Evolutionary conservation across 768 basidiomycete genomes (phyloP).

Genomic region (Xerocomellus chrysenteron): DNA sequence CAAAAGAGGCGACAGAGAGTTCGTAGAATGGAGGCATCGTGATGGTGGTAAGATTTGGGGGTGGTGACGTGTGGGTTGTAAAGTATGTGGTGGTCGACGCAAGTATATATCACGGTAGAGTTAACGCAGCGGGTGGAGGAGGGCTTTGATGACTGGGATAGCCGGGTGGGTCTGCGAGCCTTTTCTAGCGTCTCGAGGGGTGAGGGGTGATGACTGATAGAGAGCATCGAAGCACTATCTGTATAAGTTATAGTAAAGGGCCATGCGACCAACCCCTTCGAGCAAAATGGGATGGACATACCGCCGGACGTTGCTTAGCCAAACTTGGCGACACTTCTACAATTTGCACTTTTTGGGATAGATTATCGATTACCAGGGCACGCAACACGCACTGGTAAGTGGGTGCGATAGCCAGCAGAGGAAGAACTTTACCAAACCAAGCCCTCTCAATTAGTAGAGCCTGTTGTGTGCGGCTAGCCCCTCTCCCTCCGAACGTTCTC

Average conservation of each 20-base stretch:
- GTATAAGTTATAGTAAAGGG: neutral
- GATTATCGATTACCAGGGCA: conserved; percentile 25
- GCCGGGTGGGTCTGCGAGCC: neutral
- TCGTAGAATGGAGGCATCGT: conserved; percentile 36
- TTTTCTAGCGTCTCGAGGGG: conserved; percentile 23
- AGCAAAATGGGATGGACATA: conserved; percentile 21
- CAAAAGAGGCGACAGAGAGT: conserved; percentile 30
- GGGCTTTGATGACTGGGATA: neutral
- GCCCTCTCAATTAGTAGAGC: conserved; percentile 16
- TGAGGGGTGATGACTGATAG: conserved; percentile 15
- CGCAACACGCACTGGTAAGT: conserved; percentile 21
- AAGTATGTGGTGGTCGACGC: neutral
- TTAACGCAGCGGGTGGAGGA: neutral
- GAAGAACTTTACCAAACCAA: conserved; percentile 27
- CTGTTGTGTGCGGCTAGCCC: neutral
- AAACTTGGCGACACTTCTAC: conserved; percentile 16
- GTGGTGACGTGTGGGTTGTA: neutral
- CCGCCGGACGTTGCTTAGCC: conserved; percentile 14
- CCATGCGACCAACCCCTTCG: conserved; percentile 24
- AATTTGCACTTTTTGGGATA: no score
- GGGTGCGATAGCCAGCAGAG: conserved; percentile 9
- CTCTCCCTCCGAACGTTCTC: conserved; percentile 4
- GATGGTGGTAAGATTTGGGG: conserved; percentile 1
- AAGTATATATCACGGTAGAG: neutral
- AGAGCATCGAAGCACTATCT: conserved; percentile 11